A percentile compares a stretch with the other conserved stretches of the same genome.
These are phyloP conservation scores for Russula foetens DNA, from an alignment of 768 basidiomycete species.

Conservation along the genomic window DNA sequence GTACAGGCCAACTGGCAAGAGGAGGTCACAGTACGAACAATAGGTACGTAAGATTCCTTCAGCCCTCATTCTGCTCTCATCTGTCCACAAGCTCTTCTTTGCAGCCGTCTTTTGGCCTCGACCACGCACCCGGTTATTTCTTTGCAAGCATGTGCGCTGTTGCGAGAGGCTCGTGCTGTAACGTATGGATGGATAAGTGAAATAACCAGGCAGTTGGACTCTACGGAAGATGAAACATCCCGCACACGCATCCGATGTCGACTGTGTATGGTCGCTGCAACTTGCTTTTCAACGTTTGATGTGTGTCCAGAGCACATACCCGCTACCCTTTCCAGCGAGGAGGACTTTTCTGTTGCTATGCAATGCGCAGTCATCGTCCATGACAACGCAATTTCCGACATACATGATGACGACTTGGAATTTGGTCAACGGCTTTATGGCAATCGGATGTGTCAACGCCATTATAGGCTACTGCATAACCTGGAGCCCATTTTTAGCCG, in stretches of 20 bases:
- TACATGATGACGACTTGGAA: no score
- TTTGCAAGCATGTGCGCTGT: not conserved
- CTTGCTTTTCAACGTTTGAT: constrained; percentile 3
- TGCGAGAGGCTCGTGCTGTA: not conserved
- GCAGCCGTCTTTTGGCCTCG: not conserved
- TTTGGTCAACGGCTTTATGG: not conserved
- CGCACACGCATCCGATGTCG: not conserved
- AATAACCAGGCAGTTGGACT: not conserved
- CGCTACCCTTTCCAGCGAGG: not conserved
- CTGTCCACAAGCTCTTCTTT: not conserved
- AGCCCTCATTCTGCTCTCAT: not conserved
- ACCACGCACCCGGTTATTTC: not conserved
- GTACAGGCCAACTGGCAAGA: constrained; percentile 35
- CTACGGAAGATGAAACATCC: not conserved
- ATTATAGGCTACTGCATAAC: not conserved
- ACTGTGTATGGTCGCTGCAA: constrained; percentile 3
- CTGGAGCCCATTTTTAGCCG: not conserved
- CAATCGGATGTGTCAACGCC: not conserved
- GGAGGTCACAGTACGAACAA: constrained; percentile 1
- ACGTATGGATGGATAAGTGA: not conserved
- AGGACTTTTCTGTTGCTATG: not conserved
- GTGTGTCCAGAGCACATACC: not conserved
- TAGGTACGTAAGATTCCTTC: not conserved
- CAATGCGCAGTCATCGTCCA: constrained; percentile 8
- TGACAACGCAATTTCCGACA: not conserved